Base-by-base conservation (phyloP, 2,329 filamentous ascomycete genomes). In the Neoarthrinium moseri region DNA sequence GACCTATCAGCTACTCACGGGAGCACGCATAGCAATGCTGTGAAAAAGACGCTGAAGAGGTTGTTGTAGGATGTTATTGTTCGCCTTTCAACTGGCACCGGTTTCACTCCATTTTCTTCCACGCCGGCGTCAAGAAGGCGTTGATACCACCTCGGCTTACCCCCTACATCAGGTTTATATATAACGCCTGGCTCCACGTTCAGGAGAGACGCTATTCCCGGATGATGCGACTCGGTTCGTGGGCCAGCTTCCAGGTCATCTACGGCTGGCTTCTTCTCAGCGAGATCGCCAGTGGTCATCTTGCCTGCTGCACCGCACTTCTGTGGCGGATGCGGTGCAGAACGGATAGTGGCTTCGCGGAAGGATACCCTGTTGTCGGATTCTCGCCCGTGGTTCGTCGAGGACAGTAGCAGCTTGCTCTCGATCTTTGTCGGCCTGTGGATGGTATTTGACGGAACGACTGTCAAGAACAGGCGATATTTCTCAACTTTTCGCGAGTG, bases 41-140 rank as follows among this genome's bases (percentile, higher is more conserved):
- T 79, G 56, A 82, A 80, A 69, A 81, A 83, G 20, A 83, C 67
- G 4, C 78, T 81, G 56, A 84, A 83, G 36, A 84, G 67, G 49
- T 79, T 77, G 60, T 69, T 69, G 52, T 77, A 77, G 27, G 70
- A 67, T 7, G 67, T 79, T 50, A 77, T 71, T 1, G 71, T 81
- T 33, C 80, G 69, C 49, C 78, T 66, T 44, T 79, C 73, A 18
- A 73, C 50, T 1, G 78, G 75, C 18, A 84, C 76, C 1, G 81
- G 81, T 46, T 70, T 71, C 54, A 81, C 71, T 4, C 81, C 81
- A 49, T 76, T 75, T 49, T 75, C 69, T 52, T 80, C 76, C 12
- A 79, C 63, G 6, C 75, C 75, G 7, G 62, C 65, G 27, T 72
- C 67, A 17, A 75, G 55, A 15, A 75, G 56, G 33, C 59, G 55